Percentiles rank a stretch among this genome's conserved stretches.
phyloP scores from a whole-genome alignment of 768 basidiomycete genomes.

The Piloderma croceum region DNA sequence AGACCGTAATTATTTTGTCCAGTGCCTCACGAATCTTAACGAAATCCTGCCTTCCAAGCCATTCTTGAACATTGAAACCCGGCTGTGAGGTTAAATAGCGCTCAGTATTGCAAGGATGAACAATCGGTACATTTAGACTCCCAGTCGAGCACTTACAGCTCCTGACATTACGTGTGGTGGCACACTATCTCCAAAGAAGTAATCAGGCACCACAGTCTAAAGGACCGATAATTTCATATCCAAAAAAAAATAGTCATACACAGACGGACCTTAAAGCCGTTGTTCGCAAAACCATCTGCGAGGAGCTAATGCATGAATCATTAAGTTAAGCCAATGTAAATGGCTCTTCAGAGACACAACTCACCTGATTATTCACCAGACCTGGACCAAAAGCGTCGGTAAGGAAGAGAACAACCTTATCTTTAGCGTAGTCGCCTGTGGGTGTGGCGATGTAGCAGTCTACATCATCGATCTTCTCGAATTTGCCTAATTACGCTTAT shows the following conservation, averaged over 20 bases:
- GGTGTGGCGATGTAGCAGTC: constrained; percentile 39
- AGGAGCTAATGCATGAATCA: constrained; percentile 26
- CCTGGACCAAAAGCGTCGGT: constrained; percentile 33
- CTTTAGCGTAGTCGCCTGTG: constrained; percentile 31
- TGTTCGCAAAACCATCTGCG: constrained; percentile 37
- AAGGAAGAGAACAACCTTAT: constrained; percentile 38
- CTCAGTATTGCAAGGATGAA: neutral
- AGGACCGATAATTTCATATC: neutral
- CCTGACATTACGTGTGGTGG: constrained; percentile 31
- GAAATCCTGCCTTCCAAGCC: constrained; percentile 39
- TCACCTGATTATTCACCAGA: constrained; percentile 28
- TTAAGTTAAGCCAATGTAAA: constrained; percentile 1
- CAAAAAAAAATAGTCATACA: neutral
- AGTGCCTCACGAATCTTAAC: constrained; percentile 32
- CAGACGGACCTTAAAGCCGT: constrained; percentile 30
- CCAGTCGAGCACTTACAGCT: neutral
- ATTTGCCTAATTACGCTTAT: constrained; percentile 21
- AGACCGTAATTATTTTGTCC: constrained; percentile 26
- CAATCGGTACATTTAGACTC: too few species aligned
- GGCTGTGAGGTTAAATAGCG: constrained; percentile 5
- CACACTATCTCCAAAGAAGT: constrained; percentile 14
- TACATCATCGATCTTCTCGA: constrained; percentile 30
- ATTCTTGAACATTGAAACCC: constrained; percentile 36
- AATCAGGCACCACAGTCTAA: constrained; percentile 12
- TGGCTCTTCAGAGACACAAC: neutral